phyloP scores from a whole-genome alignment of 176 grass and related monocot species.

The Oryza rufipogon region DNA sequence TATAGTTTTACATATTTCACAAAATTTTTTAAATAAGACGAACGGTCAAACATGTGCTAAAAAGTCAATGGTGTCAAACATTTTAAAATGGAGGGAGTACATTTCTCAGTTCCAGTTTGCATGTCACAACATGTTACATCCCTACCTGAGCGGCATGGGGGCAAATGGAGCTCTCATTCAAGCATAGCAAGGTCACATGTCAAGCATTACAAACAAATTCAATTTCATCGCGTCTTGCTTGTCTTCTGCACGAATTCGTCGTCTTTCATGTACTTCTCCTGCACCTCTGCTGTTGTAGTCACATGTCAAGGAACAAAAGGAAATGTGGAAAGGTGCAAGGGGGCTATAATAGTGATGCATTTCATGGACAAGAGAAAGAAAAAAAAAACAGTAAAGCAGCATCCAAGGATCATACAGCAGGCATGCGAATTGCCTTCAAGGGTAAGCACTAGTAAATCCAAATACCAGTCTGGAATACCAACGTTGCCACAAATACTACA shows the following conservation, averaged over 20 bases:
- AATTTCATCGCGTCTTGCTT: conserved; percentile 41
- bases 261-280: conserved; percentile 98
- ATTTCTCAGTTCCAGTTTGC: background rate
- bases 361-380: conserved; percentile 13
- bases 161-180: background rate
- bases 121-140: background rate
- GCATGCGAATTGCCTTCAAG: too few relatives aligned
- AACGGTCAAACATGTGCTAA: too few relatives aligned
- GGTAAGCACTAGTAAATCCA: background rate
- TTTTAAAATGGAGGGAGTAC: background rate
- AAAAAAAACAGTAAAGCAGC: background rate
- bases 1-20: too few relatives aligned
- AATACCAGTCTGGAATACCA: background rate
- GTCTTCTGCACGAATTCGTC: conserved; percentile 42
- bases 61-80: too few relatives aligned
- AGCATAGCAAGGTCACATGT: background rate
- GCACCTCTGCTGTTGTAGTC: conserved; percentile 82
- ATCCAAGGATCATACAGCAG: background rate
- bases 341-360: background rate
- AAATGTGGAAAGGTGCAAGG: conserved; percentile 8
- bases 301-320: conserved; percentile 53
- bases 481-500: background rate
- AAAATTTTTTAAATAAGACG: too few relatives aligned
- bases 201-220: too few relatives aligned
- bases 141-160: background rate